A percentile compares a stretch with the other conserved stretches of the same genome.
Conservation (phyloP, 495 filamentous ascomycete genomes). For the Annulohypoxylon stygium region DNA sequence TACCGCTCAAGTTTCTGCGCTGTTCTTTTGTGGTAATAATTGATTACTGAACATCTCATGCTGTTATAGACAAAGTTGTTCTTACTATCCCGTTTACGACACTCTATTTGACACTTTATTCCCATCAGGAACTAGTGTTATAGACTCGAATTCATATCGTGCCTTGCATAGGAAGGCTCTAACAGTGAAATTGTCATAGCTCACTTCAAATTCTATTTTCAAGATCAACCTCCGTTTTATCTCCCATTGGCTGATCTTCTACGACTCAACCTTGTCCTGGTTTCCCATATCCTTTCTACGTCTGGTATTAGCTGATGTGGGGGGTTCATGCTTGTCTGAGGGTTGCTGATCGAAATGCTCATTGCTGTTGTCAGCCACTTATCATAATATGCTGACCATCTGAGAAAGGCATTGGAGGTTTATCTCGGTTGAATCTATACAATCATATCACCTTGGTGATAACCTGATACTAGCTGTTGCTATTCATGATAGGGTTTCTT, state of each 20-base stretch:
- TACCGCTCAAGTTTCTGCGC: not conserved
- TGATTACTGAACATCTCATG: not conserved
- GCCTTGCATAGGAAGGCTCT: not conserved
- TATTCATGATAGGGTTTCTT: not conserved
- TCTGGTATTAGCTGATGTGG: constrained; percentile 12
- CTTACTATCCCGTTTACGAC: not conserved
- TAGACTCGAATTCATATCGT: not conserved
- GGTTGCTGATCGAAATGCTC: constrained; percentile 6
- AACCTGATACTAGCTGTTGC: not conserved
- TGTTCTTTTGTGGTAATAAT: constrained; percentile 17
- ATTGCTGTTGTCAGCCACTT: constrained; percentile 19
- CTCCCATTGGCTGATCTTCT: constrained; percentile 25
- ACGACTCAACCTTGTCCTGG: constrained; percentile 26
- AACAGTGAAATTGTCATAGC: not conserved
- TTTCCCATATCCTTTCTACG: not conserved
- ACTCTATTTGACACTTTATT: not conserved
- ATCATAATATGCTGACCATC: constrained; percentile 18
- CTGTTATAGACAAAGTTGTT: not conserved
- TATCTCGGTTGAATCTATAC: not conserved
- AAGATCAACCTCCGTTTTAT: not conserved
- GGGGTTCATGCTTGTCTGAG: not conserved
- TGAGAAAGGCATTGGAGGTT: not conserved
- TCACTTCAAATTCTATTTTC: not conserved
- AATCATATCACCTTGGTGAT: not conserved
- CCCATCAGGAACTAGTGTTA: not conserved